Conservation (phyloP, 2,329 filamentous ascomycete genomes). For the Ceratocystis smalleyi region DNA sequence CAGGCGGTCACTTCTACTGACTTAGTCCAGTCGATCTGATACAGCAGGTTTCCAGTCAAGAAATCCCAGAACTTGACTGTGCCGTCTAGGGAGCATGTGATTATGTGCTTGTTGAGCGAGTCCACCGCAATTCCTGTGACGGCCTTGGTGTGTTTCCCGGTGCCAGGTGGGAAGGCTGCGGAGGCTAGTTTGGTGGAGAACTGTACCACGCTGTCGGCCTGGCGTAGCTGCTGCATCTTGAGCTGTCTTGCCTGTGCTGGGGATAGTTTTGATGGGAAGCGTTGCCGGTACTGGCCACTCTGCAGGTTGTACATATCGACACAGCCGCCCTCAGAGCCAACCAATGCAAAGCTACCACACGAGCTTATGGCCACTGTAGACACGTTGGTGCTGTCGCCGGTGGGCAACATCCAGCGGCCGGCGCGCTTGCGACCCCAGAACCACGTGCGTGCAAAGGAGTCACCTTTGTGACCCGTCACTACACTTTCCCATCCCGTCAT, state of each 20-base stretch:
- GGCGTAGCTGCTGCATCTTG: slow-evolving; percentile 46
- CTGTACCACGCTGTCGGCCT: slow-evolving; percentile 42
- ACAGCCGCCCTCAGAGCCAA: slow-evolving; percentile 68
- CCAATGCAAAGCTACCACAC: slow-evolving; percentile 83
- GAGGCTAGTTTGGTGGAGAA: slow-evolving; percentile 30
- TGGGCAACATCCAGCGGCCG: slow-evolving; percentile 83
- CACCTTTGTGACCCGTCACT: slow-evolving; percentile 77
- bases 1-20: slow-evolving; percentile 45
- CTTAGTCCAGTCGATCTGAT: slow-evolving; percentile 71
- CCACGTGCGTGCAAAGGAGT: slow-evolving; percentile 81
- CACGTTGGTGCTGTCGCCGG: slow-evolving; percentile 67
- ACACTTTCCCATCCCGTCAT: slow-evolving; percentile 95
- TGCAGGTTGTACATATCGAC: slow-evolving; percentile 97
- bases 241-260: slow-evolving; percentile 64
- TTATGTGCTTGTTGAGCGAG: slow-evolving; percentile 68
- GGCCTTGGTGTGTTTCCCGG: slow-evolving; percentile 62
- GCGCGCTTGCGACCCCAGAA: slow-evolving; percentile 93
- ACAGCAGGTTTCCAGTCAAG: slow-evolving; percentile 57
- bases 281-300: slow-evolving; percentile 74
- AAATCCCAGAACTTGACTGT: slow-evolving; percentile 98
- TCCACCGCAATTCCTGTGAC: slow-evolving; percentile 82
- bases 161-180: slow-evolving; percentile 33
- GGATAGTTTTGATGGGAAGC: slow-evolving; percentile 67
- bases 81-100: slow-evolving; percentile 80
- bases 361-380: slow-evolving; percentile 75